These are phyloP conservation scores for Auricularia auricula-judae DNA, from an alignment of 768 basidiomycete species.

Conservation along the genomic window DNA sequence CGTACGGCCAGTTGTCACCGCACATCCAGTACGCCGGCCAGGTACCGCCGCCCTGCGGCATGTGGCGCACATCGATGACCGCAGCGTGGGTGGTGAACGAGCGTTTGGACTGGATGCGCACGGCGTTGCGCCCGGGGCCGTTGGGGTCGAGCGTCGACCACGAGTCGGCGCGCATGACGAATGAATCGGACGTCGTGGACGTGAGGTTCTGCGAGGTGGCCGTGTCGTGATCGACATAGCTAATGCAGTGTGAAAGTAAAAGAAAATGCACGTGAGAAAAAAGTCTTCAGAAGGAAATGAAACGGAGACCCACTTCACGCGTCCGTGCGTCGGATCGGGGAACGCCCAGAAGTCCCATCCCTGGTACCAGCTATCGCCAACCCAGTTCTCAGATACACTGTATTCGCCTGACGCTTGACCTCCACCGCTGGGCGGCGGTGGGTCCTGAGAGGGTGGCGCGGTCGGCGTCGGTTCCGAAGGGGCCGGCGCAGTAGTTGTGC, in stretches of 20 bases:
- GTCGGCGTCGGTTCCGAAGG: background rate
- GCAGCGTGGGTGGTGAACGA: conserved; percentile 41
- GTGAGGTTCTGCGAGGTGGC: conserved; percentile 47
- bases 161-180: conserved; percentile 48
- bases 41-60: conserved; percentile 47
- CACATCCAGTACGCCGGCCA: conserved; percentile 14
- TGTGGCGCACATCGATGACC: conserved; percentile 46
- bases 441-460: background rate
- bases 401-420: background rate
- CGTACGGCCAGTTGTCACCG: conserved; percentile 38
- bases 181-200: conserved; percentile 37
- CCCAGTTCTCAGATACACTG: background rate
- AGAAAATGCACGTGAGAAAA: background rate
- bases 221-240: conserved; percentile 22
- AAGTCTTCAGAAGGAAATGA: background rate
- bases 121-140: conserved; percentile 47
- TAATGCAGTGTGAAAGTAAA: background rate
- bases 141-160: conserved; percentile 29
- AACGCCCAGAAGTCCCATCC: background rate
- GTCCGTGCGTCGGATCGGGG: background rate
- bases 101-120: conserved; percentile 43
- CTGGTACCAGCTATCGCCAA: background rate
- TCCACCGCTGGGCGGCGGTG: background rate
- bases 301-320: background rate
- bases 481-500: background rate